Conservation (phyloP, 805 yeast genomes). For the Saturnispora sanitii region DNA sequence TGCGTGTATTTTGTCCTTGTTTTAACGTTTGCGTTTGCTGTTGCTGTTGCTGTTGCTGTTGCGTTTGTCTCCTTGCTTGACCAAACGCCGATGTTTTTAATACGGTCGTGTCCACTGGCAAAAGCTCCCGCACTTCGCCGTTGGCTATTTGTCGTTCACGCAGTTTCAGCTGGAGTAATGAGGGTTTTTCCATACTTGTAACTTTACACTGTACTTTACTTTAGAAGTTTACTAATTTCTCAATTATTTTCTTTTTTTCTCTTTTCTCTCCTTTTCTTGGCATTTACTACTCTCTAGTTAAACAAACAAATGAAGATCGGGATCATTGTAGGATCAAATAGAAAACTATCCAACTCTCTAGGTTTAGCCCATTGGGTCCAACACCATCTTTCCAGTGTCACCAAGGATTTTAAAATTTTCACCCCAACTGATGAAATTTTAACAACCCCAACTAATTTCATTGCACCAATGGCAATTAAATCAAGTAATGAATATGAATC, state of each 20-base stretch:
- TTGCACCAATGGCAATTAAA: slow-evolving; percentile 6
- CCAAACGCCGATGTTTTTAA: slow-evolving; percentile 8
- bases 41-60: background rate
- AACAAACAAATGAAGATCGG: slow-evolving; percentile 6
- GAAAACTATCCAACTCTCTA: slow-evolving; percentile 6
- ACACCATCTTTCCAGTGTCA: background rate
- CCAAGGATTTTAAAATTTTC: slow-evolving; percentile 1
- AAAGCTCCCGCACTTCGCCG: background rate
- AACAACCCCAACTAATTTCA: slow-evolving; percentile 1
- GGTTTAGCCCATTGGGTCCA: slow-evolving; percentile 8
- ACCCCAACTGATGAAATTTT: slow-evolving; percentile 7
- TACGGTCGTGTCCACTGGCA: background rate
- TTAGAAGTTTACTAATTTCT: no score
- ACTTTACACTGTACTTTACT: no score
- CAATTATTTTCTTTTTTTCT: no score
- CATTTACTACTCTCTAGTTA: no score
- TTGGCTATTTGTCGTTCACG: slow-evolving; percentile 8
- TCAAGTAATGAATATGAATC: slow-evolving; percentile 1
- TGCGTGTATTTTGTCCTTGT: no score
- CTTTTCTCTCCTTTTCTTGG: no score
- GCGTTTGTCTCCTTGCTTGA: background rate
- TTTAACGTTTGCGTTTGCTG: background rate
- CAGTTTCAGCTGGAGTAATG: slow-evolving; percentile 6
- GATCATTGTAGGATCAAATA: slow-evolving; percentile 7
- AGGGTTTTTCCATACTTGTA: slow-evolving; percentile 3